Conservation (phyloP, 306 rosid genomes). For the Urtica urens region DNA sequence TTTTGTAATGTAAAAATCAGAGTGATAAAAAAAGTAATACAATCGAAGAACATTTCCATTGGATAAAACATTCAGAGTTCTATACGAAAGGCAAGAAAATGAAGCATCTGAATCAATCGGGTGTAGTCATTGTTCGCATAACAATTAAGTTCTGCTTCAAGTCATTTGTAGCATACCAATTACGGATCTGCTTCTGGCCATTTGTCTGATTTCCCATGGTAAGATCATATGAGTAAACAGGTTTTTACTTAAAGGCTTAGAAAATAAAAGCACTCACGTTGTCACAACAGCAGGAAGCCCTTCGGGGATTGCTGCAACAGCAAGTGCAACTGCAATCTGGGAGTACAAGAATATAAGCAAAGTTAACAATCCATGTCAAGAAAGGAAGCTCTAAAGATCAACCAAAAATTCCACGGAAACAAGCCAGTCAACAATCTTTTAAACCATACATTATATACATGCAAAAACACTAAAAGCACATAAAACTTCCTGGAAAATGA, state of each 20-base stretch:
- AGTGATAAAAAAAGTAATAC: neutral
- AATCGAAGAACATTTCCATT: neutral
- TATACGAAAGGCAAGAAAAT: no score
- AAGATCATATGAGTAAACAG: no score
- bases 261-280: slow-evolving; percentile 49
- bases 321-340: slow-evolving; percentile 98
- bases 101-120: neutral
- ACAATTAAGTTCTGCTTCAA: no score
- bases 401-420: neutral
- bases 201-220: slow-evolving; percentile 15
- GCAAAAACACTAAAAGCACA: neutral
- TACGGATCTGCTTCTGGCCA: neutral
- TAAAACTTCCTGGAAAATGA: neutral
- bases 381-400: neutral
- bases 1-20: slow-evolving; percentile 6
- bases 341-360: slow-evolving; percentile 4
- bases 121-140: no score
- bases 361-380: neutral
- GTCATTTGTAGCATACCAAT: no score
- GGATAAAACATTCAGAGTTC: no score
- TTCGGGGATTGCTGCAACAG: slow-evolving; percentile 99
- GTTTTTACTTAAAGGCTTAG: no score
- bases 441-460: neutral
- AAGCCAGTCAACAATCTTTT: no score
- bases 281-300: slow-evolving; percentile 99